These are phyloP conservation scores for Neurospora hispaniola DNA, from an alignment of 495 filamentous ascomycete genomes.

Conservation along the genomic window DNA sequence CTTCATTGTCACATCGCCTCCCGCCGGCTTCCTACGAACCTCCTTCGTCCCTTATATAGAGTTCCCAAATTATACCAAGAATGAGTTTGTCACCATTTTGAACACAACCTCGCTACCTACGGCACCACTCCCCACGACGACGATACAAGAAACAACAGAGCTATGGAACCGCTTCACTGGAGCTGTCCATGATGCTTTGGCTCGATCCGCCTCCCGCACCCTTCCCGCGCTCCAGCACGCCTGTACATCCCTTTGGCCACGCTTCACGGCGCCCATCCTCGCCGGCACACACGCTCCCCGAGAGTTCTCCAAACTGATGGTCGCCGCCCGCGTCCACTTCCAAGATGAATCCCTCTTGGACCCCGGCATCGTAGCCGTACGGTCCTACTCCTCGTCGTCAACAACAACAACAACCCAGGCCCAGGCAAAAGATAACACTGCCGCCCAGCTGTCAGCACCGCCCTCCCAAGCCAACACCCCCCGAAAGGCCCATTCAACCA, in stretches of 20 bases:
- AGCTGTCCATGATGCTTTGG: conserved; percentile 63
- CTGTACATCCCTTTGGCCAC: conserved; percentile 54
- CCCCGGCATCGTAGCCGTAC: conserved; percentile 50
- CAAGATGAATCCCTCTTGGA: conserved; percentile 64
- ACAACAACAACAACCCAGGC: neutral
- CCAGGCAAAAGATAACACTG: conserved; percentile 5
- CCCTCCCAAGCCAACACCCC: conserved; percentile 4
- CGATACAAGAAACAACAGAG: conserved; percentile 38
- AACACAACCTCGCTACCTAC: conserved; percentile 28
- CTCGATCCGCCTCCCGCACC: conserved; percentile 53
- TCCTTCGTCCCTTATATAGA: conserved; percentile 67
- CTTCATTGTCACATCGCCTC: conserved; percentile 65
- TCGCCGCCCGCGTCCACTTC: conserved; percentile 62
- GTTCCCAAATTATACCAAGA: conserved; percentile 77
- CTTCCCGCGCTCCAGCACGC: conserved; percentile 48
- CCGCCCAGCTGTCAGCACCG: conserved; percentile 4
- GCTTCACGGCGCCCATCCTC: conserved; percentile 56
- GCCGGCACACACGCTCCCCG: conserved; percentile 55
- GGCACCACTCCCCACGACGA: conserved; percentile 26
- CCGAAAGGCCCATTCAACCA: conserved; percentile 1
- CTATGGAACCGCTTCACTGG: conserved; percentile 73
- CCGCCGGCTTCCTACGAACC: conserved; percentile 58
- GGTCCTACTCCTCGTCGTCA: neutral
- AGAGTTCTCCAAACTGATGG: conserved; percentile 73
- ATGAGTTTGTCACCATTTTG: conserved; percentile 66